Conservation (phyloP, 495 filamentous ascomycete genomes). For the Lichina pygmaea region DNA sequence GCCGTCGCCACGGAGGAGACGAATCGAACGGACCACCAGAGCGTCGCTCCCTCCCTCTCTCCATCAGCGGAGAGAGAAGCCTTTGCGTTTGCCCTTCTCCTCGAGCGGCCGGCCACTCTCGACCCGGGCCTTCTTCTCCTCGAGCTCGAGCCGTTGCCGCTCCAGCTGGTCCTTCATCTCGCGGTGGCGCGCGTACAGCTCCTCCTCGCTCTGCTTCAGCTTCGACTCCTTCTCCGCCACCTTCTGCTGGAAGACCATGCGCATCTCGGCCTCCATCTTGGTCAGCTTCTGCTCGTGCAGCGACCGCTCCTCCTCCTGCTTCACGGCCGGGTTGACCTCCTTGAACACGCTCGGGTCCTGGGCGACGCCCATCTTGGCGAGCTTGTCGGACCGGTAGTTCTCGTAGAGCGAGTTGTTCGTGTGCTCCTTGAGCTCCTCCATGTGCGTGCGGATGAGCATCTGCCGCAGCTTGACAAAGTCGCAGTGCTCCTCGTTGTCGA, state of each 20-base stretch:
- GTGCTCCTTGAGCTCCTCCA: slow-evolving; percentile 99
- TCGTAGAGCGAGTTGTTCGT: slow-evolving; percentile 97
- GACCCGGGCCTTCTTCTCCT: slow-evolving; percentile 86
- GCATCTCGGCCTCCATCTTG: slow-evolving; percentile 99
- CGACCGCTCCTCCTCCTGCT: slow-evolving; percentile 95
- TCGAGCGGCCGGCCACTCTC: slow-evolving; percentile 88
- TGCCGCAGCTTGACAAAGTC: slow-evolving; percentile 99
- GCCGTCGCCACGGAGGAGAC: too few species aligned
- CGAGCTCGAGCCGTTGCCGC: slow-evolving; percentile 71
- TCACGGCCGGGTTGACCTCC: slow-evolving; percentile 98
- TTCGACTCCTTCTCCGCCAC: slow-evolving; percentile 98
- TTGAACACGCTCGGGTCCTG: slow-evolving; percentile 99
- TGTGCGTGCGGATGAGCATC: slow-evolving; percentile 99
- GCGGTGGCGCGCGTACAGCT: slow-evolving; percentile 85
- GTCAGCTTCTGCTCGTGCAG: slow-evolving; percentile 98
- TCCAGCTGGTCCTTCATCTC: slow-evolving; percentile 99
- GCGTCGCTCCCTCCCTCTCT: too few species aligned
- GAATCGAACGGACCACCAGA: too few species aligned
- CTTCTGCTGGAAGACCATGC: slow-evolving; percentile 99
- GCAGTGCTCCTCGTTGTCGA: slow-evolving; percentile 99
- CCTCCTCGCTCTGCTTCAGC: slow-evolving; percentile 94
- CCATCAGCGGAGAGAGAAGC: slow-evolving; percentile 85
- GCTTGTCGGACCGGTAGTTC: slow-evolving; percentile 98
- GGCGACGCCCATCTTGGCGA: slow-evolving; percentile 89
- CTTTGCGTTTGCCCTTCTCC: slow-evolving; percentile 85